Evolutionary conservation across 345 rosid genomes (phyloP), one percentile per base, ranked within the genome.

Genomic region (Microcos paniculata): DNA sequence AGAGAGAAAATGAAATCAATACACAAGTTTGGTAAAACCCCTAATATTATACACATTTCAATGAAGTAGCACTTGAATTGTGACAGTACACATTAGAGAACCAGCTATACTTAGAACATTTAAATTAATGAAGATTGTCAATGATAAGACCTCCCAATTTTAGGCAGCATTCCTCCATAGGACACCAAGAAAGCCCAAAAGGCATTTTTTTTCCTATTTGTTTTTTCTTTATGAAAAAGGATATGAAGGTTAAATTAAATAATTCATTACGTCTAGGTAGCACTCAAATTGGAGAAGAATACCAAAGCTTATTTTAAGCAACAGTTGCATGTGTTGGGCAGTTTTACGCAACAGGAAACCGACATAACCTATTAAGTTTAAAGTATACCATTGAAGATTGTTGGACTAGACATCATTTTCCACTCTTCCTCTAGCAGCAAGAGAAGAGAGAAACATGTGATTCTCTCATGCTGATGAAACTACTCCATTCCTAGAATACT

Each of bases 1-100:
- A 73, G 55, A 58, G 72, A 73, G 76, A 65, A 53, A 58, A 65
- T 48, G 62, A 53, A 19, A 70, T 51, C 2, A 3, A 8, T 24
- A 15, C 16, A 79, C 38, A 46, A 67, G 46, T 6, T 38, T 35
- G 26, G 70, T 40, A 64, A 40, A 51, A 55, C 10, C 30, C 10
- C 30, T 10, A 3, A 2, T 16, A 9, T 6, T 4, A 0, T 10
- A 23, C 21, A 49, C 26, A 69, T 2, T 28, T 5, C 40, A 28
- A 18, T 16, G 38, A 46, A 28, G 9, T 28, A 11, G 72, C 53
- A 70, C 49, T 31, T 8, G 18, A 43, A 43, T 71, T 56, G 48
- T 31, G 35, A 51, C 35, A 21, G 45, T 3, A 75, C 12, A 62
- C 19, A 30, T 68, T 28, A 26, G 12, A 64, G 31, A 11, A 3